A percentile compares a stretch with the other conserved stretches of the same genome.
These are phyloP conservation scores for Miscanthus lutarioriparius DNA, from an alignment of 176 grass and related monocot genomes.

Conservation along the genomic window DNA sequence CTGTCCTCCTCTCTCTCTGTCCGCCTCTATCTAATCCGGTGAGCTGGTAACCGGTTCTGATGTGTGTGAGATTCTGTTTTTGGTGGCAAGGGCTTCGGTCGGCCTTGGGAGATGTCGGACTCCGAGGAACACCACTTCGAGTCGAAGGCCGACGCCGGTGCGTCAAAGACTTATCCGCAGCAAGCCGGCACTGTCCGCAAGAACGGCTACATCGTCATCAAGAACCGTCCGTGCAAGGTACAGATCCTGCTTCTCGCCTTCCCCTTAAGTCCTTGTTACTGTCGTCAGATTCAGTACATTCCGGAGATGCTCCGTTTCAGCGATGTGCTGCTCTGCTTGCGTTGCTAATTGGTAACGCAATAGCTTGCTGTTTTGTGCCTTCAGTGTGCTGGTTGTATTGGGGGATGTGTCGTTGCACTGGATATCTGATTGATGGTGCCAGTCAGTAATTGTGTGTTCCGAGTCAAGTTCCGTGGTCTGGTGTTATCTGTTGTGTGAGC, in stretches of 20 bases:
- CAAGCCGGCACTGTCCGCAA: slow-evolving; percentile 72
- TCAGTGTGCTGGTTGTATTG: not conserved
- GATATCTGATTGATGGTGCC: not conserved
- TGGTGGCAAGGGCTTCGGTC: slow-evolving; percentile 8
- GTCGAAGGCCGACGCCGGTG: slow-evolving; percentile 71
- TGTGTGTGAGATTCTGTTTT: not conserved
- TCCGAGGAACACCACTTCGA: slow-evolving; percentile 77
- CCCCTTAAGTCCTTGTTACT: not conserved
- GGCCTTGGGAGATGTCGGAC: slow-evolving; percentile 56
- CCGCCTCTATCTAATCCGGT: not conserved
- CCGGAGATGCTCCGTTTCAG: not conserved
- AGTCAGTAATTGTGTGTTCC: not conserved
- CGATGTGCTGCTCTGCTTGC: too few species aligned
- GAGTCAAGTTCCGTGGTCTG: not conserved
- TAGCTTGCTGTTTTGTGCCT: not conserved
- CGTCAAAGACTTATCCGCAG: slow-evolving; percentile 72
- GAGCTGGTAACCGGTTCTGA: not conserved
- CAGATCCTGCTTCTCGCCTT: not conserved
- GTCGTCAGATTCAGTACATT: not conserved
- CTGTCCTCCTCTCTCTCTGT: not conserved
- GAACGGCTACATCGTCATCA: slow-evolving; percentile 65
- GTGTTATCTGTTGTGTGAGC: not conserved
- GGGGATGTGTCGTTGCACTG: not conserved
- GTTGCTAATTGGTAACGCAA: not conserved
- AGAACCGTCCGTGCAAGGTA: slow-evolving; percentile 70